Percentiles rank a stretch among this genome's conserved stretches.
Conservation (phyloP, 192 early-diverging fungal genomes). For the Backusella psychrophila region DNA sequence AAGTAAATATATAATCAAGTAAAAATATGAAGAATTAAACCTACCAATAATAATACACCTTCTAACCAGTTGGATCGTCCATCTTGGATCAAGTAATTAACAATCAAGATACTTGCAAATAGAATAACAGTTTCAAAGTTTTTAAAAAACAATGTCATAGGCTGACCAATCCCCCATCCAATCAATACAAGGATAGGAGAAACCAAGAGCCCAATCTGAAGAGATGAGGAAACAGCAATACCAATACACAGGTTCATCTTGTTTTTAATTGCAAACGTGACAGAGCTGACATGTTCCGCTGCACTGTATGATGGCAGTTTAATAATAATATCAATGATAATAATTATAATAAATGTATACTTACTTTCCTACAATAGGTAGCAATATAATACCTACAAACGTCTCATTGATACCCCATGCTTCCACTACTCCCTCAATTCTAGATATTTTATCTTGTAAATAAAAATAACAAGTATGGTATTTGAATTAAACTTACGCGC, state of each 20-base stretch:
- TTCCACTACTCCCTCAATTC: slow-evolving; percentile 67
- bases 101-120: slow-evolving; percentile 76
- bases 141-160: slow-evolving; percentile 83
- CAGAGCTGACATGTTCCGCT: slow-evolving; percentile 79
- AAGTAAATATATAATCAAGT: background rate
- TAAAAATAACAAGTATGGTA: background rate
- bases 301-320: slow-evolving; percentile 21
- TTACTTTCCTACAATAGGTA: slow-evolving; percentile 90
- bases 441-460: background rate
- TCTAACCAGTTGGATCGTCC: slow-evolving; percentile 93
- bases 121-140: slow-evolving; percentile 80
- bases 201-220: slow-evolving; percentile 86
- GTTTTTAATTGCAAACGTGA: slow-evolving; percentile 82
- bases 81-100: slow-evolving; percentile 77
- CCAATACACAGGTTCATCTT: slow-evolving; percentile 85
- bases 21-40: background rate
- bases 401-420: slow-evolving; percentile 68
- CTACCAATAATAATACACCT: slow-evolving; percentile 76
- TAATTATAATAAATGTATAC: slow-evolving; percentile 23
- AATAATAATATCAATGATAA: background rate
- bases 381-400: slow-evolving; percentile 90
- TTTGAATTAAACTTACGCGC: slow-evolving; percentile 41
- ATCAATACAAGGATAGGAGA: slow-evolving; percentile 65
- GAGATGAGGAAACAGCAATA: slow-evolving; percentile 38
- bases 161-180: slow-evolving; percentile 85